A percentile compares a stretch with the other conserved stretches of the same genome.
These are phyloP conservation scores for Fusarium setosum DNA, from an alignment of 2,329 filamentous ascomycete species.

Conservation along the genomic window DNA sequence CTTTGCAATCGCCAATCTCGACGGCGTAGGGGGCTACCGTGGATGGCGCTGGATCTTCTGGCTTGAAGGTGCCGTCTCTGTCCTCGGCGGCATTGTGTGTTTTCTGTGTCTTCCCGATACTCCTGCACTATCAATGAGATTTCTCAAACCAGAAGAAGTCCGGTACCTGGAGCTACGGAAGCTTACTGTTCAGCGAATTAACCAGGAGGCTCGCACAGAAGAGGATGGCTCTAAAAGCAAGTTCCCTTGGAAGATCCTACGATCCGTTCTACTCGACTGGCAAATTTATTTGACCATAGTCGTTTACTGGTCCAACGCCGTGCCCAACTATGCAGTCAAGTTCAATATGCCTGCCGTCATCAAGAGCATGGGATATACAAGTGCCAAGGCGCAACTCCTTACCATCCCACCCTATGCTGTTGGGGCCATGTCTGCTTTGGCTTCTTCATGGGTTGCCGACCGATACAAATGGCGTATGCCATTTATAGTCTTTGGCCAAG, in stretches of 20 bases:
- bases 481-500: constrained; percentile 71
- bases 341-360: constrained; percentile 50
- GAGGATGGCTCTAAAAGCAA: neutral
- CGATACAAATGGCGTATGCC: constrained; percentile 71
- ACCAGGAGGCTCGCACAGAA: neutral
- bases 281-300: neutral
- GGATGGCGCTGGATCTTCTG: neutral
- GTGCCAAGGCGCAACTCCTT: constrained; percentile 48
- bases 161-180: neutral
- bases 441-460: constrained; percentile 73
- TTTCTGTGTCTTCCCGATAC: neutral
- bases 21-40: neutral
- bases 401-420: constrained; percentile 67
- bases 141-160: neutral
- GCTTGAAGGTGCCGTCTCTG: neutral
- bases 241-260: neutral
- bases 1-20: constrained; percentile 1
- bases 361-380: constrained; percentile 50
- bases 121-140: neutral
- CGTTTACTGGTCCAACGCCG: constrained; percentile 22
- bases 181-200: neutral
- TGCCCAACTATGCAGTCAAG: constrained; percentile 18
- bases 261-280: neutral
- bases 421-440: constrained; percentile 70
- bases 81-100: neutral